Evolutionary conservation across 805 yeast species (phyloP).

Genomic region (Pichia nanzhaoensis): DNA sequence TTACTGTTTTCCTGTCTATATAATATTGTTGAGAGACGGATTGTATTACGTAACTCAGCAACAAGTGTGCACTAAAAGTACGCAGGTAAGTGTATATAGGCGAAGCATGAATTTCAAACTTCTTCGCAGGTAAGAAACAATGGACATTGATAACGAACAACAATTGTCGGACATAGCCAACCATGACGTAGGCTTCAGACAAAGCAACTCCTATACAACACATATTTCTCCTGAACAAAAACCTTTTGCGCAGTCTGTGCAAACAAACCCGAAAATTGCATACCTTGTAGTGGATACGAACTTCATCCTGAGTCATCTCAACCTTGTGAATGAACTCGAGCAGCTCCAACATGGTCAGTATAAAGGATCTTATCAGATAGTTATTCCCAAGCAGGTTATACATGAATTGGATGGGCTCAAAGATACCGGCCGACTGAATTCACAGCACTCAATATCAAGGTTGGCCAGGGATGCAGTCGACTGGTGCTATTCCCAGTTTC

Average conservation of each 20-base stretch:
- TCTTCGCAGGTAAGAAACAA: too few relatives aligned
- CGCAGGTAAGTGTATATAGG: too few relatives aligned
- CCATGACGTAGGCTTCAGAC: neutral
- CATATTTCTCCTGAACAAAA: neutral
- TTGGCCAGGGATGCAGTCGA: conserved; percentile 66
- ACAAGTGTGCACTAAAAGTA: too few relatives aligned
- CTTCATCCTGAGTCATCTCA: conserved; percentile 64
- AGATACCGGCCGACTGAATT: conserved; percentile 25
- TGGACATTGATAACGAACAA: conserved; percentile 9
- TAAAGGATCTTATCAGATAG: conserved; percentile 37
- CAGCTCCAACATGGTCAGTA: conserved; percentile 31
- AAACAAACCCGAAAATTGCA: conserved; percentile 2
- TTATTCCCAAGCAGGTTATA: conserved; percentile 67
- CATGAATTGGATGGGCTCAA: conserved; percentile 83
- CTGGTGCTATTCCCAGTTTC: conserved; percentile 65
- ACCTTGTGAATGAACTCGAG: conserved; percentile 47
- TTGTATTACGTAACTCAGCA: too few relatives aligned
- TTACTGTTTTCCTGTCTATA: too few relatives aligned
- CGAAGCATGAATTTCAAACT: too few relatives aligned
- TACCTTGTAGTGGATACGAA: conserved; percentile 74
- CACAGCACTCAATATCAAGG: conserved; percentile 21
- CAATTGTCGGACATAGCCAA: conserved; percentile 3
- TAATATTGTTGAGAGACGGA: too few relatives aligned
- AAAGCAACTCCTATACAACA: conserved; percentile 1
- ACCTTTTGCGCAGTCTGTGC: too few relatives aligned